Base-by-base conservation (phyloP, 2,329 filamentous ascomycete genomes). In the Aspergillus fischeri region DNA sequence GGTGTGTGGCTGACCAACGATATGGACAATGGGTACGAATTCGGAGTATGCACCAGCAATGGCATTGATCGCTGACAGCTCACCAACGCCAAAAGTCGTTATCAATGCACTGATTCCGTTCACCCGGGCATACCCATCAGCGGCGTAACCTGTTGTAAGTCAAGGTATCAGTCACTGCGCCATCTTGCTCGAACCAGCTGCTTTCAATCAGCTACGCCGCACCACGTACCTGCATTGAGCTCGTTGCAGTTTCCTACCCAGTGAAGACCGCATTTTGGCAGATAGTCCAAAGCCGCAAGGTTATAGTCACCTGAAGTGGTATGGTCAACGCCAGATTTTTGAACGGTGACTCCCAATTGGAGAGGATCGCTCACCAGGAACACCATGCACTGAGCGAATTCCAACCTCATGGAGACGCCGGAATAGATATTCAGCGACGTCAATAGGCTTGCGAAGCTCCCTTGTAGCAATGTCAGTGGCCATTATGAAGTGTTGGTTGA, bases 41-140 rank as follows among this genome's bases (percentile, higher is more conserved):
- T 92, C 89, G 0, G 87, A 87, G 74, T 83, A 91, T 49, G 87
- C 83, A n/a, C 88, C 89, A 4, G 88, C 88, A 53, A 91, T 74
- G 44, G 86, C 89, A 65, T 91, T 91, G 68, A 91, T 78, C 53
- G 88, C 87, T 3, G 88, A 90, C 14, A 82, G 69, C 60, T 83
- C 80, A 10, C 80, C 88, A 2, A 91, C 88, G 54, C 89, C 89
- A 60, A 91, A 91, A 0, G 89, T 91, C 44, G 89, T 92, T 63
- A 92, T 60, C 50, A 92, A 74, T 29, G 88, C 88, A 4, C 82
- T 81, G 35, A 91, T 85, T 47, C 87, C 86, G 56, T 88, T 88
- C 58, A 90, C 81, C 61, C 89, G 83, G 55, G 88, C 88, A 70
- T 92, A 92, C 25, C 89, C 89, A 75, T 92, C 89, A n/a, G 89